Conservation (phyloP, 2,329 filamentous ascomycete species). For the Monosporascus sp. region DNA sequence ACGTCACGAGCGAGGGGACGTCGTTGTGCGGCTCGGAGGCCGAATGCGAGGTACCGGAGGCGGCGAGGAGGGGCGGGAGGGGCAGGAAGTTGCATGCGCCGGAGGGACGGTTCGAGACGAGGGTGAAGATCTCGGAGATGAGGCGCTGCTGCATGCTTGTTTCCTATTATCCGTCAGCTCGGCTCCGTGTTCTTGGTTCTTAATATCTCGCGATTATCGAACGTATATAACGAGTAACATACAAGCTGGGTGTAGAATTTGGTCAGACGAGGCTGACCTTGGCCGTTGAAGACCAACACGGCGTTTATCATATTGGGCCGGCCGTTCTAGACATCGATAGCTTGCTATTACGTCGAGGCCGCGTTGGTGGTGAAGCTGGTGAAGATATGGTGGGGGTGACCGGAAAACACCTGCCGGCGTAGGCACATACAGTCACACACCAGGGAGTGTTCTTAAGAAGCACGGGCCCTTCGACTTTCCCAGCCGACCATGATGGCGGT, state of each 20-base stretch:
- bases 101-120: constrained; percentile 85
- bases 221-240: constrained; percentile 18
- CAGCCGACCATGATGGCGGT: too few relatives aligned
- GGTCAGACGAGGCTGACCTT: constrained; percentile 90
- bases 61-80: constrained; percentile 59
- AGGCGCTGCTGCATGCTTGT: constrained; percentile 95
- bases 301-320: constrained; percentile 82
- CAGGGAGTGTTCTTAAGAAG: too few relatives aligned
- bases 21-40: constrained; percentile 72
- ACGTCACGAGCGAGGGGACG: constrained; percentile 90
- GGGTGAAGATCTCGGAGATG: constrained; percentile 93
- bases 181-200: background rate
- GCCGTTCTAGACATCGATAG: constrained; percentile 2
- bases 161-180: constrained; percentile 55
- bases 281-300: constrained; percentile 97
- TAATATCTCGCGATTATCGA: constrained; percentile 1
- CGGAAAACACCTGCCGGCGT: too few relatives aligned
- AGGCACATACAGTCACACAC: too few relatives aligned
- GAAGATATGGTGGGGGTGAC: background rate
- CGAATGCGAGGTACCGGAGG: constrained; percentile 57
- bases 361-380: background rate
- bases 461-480: too few relatives aligned
- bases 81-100: constrained; percentile 97
- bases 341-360: constrained; percentile 5
- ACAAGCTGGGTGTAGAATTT: constrained; percentile 99